phyloP scores from a whole-genome alignment of 1,284 basidiomycete genomes.

The Sphagnurus paluster region DNA sequence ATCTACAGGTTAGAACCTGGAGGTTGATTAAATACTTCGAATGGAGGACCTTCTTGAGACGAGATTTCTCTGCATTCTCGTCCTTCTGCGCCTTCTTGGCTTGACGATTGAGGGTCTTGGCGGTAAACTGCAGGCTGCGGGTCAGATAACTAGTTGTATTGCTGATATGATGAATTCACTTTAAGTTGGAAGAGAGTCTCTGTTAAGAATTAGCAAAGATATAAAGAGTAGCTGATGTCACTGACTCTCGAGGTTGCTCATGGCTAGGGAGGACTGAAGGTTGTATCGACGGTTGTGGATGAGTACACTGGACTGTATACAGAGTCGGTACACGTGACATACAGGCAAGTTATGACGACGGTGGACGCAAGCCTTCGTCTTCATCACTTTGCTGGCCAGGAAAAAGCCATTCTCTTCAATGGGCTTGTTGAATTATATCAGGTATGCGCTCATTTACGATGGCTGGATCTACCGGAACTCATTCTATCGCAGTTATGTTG shows the following conservation, averaged over 20 bases:
- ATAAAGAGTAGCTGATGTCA: constrained; percentile 8
- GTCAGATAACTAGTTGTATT: constrained; percentile 15
- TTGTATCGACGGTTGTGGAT: background rate
- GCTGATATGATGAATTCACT: constrained; percentile 41
- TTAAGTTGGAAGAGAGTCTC: constrained; percentile 96
- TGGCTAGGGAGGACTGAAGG: constrained; percentile 29
- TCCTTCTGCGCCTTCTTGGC: constrained; percentile 97
- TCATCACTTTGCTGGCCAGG: constrained; percentile 12
- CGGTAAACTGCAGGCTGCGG: constrained; percentile 75
- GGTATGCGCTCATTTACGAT: constrained; percentile 31
- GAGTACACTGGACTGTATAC: too few relatives aligned
- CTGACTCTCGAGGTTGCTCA: constrained; percentile 92
- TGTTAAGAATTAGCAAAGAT: constrained; percentile 39
- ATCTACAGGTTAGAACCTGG: constrained; percentile 1
- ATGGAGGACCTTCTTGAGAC: constrained; percentile 81
- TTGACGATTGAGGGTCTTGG: constrained; percentile 88
- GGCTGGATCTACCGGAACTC: background rate
- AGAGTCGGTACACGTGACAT: constrained; percentile 10
- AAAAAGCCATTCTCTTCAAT: constrained; percentile 26
- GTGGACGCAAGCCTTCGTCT: too few relatives aligned
- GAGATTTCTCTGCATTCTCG: constrained; percentile 81
- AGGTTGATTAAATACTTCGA: background rate
- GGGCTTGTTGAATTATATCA: constrained; percentile 53
- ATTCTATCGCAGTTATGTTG: constrained; percentile 52
- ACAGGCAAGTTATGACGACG: background rate